Base-by-base conservation (phyloP, 2,329 filamentous ascomycete genomes). In the Stachybotrys echinatus region DNA sequence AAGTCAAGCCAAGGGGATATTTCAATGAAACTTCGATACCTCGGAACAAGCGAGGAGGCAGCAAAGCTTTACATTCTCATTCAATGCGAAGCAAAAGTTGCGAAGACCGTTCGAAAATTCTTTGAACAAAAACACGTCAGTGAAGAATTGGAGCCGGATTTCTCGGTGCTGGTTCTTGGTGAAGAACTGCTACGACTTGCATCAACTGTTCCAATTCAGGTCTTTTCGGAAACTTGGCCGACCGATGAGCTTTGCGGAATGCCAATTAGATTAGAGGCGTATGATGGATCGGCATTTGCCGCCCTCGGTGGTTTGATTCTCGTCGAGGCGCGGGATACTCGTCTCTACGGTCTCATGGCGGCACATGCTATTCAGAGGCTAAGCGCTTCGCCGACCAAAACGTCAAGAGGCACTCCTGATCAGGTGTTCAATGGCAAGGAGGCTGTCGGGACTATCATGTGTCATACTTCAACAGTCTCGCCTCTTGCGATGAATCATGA, bases 11-110 rank as follows among this genome's bases (percentile, higher is more conserved):
- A 38, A 12, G 40, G 40, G n/a, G 47, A 48, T 42, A 22, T 48
- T 18, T 38, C 47, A 19, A 50, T 46, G 44, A 50, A 50, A 19
- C 23, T 50, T 2, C 40, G 27, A 10, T 47, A 50, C 38, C 38
- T 47, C 7, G 49, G 49, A 12, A 18, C 38, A n/a, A 43, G 27
- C 12, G 44, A 50, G 22, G 23, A 23, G 2, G 34, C 23, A n/a
- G 37, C 49, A 8, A 47, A 43, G 49, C 45, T 50, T 4, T 48
- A 48, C 45, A 42, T 50, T n/a, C 23, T 50, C 8, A 17, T 50
- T 19, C 45, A 48, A 8, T 50, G 49, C 27, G 45, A 50, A 14
- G 22, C 23, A 23, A 47, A 43, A 27, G 23, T 19, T 12, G 45
- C 45, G 8, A 48, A 34, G 27, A 27, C 18, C 20, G 45, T 50